phyloP scores from a whole-genome alignment of 2,329 filamentous ascomycete genomes.

The Fusarium algeriense region DNA sequence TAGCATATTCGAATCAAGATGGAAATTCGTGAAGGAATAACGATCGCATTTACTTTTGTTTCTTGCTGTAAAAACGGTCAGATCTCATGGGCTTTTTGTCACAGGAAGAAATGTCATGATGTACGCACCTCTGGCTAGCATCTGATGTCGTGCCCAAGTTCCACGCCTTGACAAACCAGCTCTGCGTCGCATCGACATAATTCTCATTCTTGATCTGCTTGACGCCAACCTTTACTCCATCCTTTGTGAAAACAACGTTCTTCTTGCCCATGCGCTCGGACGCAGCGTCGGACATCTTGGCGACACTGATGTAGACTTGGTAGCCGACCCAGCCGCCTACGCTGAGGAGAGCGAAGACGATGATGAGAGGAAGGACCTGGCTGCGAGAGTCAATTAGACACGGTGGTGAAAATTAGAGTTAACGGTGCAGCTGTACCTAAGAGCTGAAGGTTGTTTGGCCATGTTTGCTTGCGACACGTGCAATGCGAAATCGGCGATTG shows the following conservation, averaged over 20 bases:
- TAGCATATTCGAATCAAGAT: slow-evolving; percentile 2
- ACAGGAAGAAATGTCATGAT: not conserved
- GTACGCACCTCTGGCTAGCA: slow-evolving; percentile 36
- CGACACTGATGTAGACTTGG: slow-evolving; percentile 76
- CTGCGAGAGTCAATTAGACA: slow-evolving; percentile 51
- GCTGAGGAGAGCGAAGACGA: slow-evolving; percentile 73
- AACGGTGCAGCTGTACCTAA: slow-evolving; percentile 35
- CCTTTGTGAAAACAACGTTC: slow-evolving; percentile 81
- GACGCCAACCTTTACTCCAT: slow-evolving; percentile 78
- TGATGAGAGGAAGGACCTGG: slow-evolving; percentile 74
- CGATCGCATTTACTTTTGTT: slow-evolving; percentile 36
- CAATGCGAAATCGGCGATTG: slow-evolving; percentile 7
- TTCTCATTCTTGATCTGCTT: slow-evolving; percentile 76
- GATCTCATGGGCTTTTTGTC: not conserved
- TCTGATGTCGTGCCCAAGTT: slow-evolving; percentile 61
- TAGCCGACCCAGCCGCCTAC: slow-evolving; percentile 75
- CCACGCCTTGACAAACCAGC: slow-evolving; percentile 75
- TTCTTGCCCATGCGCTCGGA: slow-evolving; percentile 79
- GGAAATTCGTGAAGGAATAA: not conserved
- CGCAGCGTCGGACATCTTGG: slow-evolving; percentile 74
- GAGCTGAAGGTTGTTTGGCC: slow-evolving; percentile 40
- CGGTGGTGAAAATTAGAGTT: not conserved
- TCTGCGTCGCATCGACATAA: slow-evolving; percentile 81
- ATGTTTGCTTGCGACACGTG: slow-evolving; percentile 28
- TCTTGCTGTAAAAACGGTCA: slow-evolving; percentile 40